Evolutionary conservation across 116 monocot species (phyloP).

Genomic region (Iris pallida): DNA sequence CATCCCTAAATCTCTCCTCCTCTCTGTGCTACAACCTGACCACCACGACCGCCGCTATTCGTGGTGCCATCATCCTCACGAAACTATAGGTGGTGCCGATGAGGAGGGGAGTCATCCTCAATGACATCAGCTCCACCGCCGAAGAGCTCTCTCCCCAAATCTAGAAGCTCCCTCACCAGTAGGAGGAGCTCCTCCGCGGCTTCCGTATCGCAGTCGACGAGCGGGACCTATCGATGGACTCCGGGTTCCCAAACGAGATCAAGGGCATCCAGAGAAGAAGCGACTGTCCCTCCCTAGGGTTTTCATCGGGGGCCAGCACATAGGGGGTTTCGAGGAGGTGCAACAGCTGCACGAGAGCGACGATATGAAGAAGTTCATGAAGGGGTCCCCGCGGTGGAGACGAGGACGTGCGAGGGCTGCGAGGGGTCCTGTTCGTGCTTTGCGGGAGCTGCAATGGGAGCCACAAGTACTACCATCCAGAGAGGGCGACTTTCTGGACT

Average conservation of each 20-base stretch:
- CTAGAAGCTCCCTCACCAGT: too few relatives aligned
- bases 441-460: constrained; percentile 67
- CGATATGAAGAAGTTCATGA: constrained; percentile 56
- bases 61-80: too few relatives aligned
- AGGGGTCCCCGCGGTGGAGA: constrained; percentile 26
- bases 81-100: too few relatives aligned
- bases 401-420: constrained; percentile 50
- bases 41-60: too few relatives aligned
- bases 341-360: constrained; percentile 65
- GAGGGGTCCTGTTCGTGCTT: constrained; percentile 61
- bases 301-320: constrained; percentile 61
- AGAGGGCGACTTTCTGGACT: constrained; percentile 50
- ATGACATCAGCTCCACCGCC: too few relatives aligned
- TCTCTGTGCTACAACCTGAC: too few relatives aligned
- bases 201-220: constrained; percentile 73
- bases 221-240: constrained; percentile 79
- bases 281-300: constrained; percentile 55
- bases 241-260: constrained; percentile 60
- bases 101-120: too few relatives aligned
- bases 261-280: constrained; percentile 34
- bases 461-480: constrained; percentile 49
- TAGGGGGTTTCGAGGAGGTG: constrained; percentile 86
- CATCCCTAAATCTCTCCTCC: too few relatives aligned
- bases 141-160: too few relatives aligned
- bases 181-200: constrained; percentile 76